phyloP scores from a whole-genome alignment of 805 yeast species.

The Ogataea ramenticola region DNA sequence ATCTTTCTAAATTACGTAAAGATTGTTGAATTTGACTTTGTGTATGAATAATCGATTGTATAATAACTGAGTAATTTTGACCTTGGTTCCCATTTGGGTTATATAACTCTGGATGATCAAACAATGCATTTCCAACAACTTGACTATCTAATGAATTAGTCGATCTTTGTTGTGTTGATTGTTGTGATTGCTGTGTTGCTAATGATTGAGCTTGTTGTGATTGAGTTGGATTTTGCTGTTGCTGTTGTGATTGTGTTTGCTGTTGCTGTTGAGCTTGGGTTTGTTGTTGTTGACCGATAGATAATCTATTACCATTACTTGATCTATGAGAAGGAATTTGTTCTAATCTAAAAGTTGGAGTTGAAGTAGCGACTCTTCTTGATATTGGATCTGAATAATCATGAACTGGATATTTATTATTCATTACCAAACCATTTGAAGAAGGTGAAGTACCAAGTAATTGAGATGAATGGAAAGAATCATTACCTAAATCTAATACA shows the following conservation, averaged over 20 bases:
- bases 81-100: neutral
- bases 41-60: constrained; percentile 11
- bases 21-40: constrained; percentile 15
- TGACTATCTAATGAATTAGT: neutral
- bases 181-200: neutral
- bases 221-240: constrained; percentile 2
- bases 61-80: neutral
- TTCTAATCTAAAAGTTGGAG: constrained; percentile 17
- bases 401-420: constrained; percentile 3
- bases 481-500: neutral
- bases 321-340: constrained; percentile 6
- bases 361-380: constrained; percentile 14
- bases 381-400: constrained; percentile 16
- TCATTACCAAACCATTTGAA: neutral
- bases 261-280: constrained; percentile 2
- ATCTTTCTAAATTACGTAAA: constrained; percentile 12
- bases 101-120: neutral
- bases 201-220: constrained; percentile 1
- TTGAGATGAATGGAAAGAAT: neutral
- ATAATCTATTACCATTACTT: neutral
- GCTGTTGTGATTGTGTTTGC: constrained; percentile 3
- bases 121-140: neutral
- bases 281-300: constrained; percentile 1
- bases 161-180: neutral
- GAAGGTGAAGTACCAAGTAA: neutral